These are phyloP conservation scores for Flueggea neowawraea DNA, from an alignment of 441 rosid species.

Conservation along the genomic window DNA sequence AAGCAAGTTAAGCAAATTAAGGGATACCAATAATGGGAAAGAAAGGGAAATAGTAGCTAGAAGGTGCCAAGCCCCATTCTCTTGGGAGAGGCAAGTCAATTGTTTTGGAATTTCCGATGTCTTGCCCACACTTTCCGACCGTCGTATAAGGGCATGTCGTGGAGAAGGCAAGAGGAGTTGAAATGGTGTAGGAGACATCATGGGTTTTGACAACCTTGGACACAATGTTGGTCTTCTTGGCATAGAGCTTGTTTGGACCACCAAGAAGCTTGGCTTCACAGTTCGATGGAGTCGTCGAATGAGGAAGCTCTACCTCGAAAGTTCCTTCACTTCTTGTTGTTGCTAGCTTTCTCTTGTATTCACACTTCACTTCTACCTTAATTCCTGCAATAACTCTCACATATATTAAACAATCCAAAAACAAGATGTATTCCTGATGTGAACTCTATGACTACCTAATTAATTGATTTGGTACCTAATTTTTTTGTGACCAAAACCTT, in stretches of 20 bases:
- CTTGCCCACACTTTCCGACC: slow-evolving; percentile 18
- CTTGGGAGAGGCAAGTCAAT: slow-evolving; percentile 73
- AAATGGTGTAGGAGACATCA: slow-evolving; percentile 32
- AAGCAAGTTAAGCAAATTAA: slow-evolving; percentile 12
- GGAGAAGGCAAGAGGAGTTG: slow-evolving; percentile 66
- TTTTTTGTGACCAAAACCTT: no score
- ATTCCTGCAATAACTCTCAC: slow-evolving; percentile 35
- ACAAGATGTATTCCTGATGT: no score
- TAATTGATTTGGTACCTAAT: no score
- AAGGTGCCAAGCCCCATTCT: slow-evolving; percentile 90
- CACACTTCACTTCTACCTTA: slow-evolving; percentile 63
- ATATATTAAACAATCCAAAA: no score
- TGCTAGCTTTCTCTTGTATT: slow-evolving; percentile 32
- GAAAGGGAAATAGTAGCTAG: slow-evolving; percentile 75
- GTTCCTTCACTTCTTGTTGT: slow-evolving; percentile 44
- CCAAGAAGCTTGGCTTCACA: slow-evolving; percentile 68
- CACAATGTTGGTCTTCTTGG: slow-evolving; percentile 30
- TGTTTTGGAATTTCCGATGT: slow-evolving; percentile 55
- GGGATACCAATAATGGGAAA: slow-evolving; percentile 90
- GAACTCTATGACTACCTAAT: no score
- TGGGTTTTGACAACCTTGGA: slow-evolving; percentile 39
- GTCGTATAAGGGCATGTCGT: slow-evolving; percentile 35
- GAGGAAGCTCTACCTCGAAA: slow-evolving; percentile 60
- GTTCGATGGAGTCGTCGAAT: slow-evolving; percentile 25
- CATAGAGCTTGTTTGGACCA: slow-evolving; percentile 54